Evolutionary conservation across 306 rosid genomes (phyloP).

Genomic region (Cucurbita maxima): DNA sequence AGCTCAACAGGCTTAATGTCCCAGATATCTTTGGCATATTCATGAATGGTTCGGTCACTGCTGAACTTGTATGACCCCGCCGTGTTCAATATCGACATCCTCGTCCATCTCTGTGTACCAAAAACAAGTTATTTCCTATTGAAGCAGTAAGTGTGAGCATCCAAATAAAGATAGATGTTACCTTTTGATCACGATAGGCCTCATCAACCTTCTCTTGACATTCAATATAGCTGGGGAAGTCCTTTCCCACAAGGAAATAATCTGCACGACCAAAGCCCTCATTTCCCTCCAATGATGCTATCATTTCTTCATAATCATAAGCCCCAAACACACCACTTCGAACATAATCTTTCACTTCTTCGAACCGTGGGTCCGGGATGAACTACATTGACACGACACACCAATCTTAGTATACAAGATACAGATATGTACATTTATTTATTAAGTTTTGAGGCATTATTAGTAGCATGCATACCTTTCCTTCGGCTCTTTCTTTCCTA

Average conservation of each 20-base stretch:
- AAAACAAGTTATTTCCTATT: too few species aligned
- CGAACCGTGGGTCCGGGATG: constrained; percentile 81
- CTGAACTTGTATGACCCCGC: constrained; percentile 95
- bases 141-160: too few species aligned
- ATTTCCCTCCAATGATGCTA: constrained; percentile 82
- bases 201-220: constrained; percentile 85
- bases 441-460: not conserved
- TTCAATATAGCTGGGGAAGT: constrained; percentile 94
- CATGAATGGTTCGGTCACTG: constrained; percentile 94
- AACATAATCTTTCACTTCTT: constrained; percentile 71
- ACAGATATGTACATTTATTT: not conserved
- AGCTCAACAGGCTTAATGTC: constrained; percentile 52
- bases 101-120: constrained; percentile 78
- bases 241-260: constrained; percentile 93
- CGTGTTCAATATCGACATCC: constrained; percentile 89
- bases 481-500: constrained; percentile 84
- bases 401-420: constrained; percentile 1
- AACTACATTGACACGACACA: constrained; percentile 31
- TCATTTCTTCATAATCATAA: constrained; percentile 54
- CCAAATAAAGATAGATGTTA: constrained; percentile 17
- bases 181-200: constrained; percentile 70
- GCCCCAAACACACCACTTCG: constrained; percentile 80
- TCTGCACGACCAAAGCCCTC: constrained; percentile 92
- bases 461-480: constrained; percentile 45
- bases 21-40: constrained; percentile 89